phyloP scores from a whole-genome alignment of 176 grass and related monocot species.

The Raddia guianensis region DNA sequence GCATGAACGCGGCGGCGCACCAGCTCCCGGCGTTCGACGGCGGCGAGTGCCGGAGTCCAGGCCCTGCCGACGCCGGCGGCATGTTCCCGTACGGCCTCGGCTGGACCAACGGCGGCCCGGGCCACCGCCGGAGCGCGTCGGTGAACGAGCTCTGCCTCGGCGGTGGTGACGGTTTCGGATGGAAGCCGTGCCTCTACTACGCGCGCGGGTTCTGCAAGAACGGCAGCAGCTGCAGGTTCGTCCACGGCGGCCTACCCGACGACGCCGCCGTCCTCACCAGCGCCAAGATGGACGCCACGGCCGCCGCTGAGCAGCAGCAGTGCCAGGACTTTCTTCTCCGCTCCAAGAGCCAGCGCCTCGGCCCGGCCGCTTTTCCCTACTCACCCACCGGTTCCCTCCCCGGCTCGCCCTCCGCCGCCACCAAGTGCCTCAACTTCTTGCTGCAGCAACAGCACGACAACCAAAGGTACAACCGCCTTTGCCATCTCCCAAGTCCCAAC shows the following conservation, averaged over 20 bases:
- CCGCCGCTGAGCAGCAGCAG: constrained; percentile 54
- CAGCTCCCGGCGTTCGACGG: constrained; percentile 31
- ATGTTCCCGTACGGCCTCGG: constrained; percentile 51
- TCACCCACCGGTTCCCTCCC: constrained; percentile 76
- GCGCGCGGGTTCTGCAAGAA: constrained; percentile 96
- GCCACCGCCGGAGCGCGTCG: constrained; percentile 69
- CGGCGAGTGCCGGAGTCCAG: constrained; percentile 53
- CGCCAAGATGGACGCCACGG: constrained; percentile 43
- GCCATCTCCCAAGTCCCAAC: neutral
- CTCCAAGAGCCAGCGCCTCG: constrained; percentile 75
- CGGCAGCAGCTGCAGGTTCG: constrained; percentile 73
- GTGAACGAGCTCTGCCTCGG: constrained; percentile 71
- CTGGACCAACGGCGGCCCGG: constrained; percentile 45
- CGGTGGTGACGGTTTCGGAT: constrained; percentile 49
- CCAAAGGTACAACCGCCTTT: constrained; percentile 64
- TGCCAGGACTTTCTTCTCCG: constrained; percentile 74
- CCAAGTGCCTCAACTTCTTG: constrained; percentile 79
- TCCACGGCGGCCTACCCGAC: constrained; percentile 76
- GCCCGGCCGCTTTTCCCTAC: constrained; percentile 62
- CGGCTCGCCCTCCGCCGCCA: constrained; percentile 63
- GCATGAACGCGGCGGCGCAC: constrained; percentile 32
- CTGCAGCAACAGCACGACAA: constrained; percentile 74
- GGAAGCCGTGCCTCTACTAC: constrained; percentile 90
- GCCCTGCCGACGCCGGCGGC: constrained; percentile 29
- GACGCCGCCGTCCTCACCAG: constrained; percentile 36